Percentiles rank a stretch among this genome's conserved stretches.
Evolutionary conservation across 345 rosid genomes (phyloP).

Genomic region (Theobroma cacao): DNA sequence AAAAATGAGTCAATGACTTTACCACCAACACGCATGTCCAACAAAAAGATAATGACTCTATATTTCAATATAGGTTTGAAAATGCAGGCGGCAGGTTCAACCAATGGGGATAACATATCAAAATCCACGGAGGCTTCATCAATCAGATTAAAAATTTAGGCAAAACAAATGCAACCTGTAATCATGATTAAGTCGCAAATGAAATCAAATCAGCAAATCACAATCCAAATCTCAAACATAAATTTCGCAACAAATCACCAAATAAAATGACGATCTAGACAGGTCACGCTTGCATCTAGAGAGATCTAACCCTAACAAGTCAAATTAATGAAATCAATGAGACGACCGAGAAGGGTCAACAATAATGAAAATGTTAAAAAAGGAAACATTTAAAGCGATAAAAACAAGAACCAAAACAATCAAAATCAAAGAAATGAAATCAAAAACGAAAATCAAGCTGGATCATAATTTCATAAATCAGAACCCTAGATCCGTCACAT

Average conservation of each 20-base stretch:
- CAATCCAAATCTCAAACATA: not conserved
- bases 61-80: not conserved
- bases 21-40: not conserved
- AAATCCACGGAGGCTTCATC: not conserved
- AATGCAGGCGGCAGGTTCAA: not conserved
- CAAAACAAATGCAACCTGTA: not conserved
- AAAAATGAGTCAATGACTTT: not conserved
- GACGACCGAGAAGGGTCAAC: not conserved
- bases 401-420: not conserved
- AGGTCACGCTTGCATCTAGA: not conserved
- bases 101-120: not conserved
- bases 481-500: slow-evolving; percentile 13
- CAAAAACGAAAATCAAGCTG: not conserved
- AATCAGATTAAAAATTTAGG: not conserved
- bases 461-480: not conserved
- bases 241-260: not conserved
- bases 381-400: not conserved
- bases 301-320: not conserved
- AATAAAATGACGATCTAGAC: not conserved
- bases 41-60: not conserved
- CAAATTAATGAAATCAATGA: not conserved
- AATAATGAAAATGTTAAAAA: not conserved
- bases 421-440: not conserved
- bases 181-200: not conserved
- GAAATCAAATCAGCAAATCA: not conserved